Evolutionary conservation across 1,284 basidiomycete species (phyloP).

Genomic region (Volvariella surrecta): DNA sequence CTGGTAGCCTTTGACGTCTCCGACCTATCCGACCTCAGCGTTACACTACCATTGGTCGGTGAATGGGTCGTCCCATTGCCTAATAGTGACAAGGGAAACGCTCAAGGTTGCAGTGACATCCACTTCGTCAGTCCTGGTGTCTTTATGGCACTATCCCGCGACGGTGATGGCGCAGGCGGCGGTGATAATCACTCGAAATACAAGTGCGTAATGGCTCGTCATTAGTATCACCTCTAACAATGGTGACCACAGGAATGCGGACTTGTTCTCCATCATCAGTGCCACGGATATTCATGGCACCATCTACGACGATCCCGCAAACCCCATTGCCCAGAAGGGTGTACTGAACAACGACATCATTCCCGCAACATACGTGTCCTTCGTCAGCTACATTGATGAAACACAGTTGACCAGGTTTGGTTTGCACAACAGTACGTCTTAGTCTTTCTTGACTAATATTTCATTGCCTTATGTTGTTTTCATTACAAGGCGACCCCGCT

Average conservation of each 20-base stretch:
- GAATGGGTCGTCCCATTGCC: conserved; percentile 63
- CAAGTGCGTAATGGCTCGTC: conserved; percentile 37
- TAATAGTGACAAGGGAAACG: conserved; percentile 42
- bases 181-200: conserved; percentile 42
- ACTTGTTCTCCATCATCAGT: conserved; percentile 45
- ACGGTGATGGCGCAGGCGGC: conserved; percentile 54
- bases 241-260: conserved; percentile 35
- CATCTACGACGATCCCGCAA: conserved; percentile 45
- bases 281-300: conserved; percentile 59
- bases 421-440: conserved; percentile 39
- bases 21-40: conserved; percentile 15
- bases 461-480: conserved; percentile 12
- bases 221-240: too few relatives aligned
- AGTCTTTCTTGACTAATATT: not conserved
- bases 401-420: conserved; percentile 52
- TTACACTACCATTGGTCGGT: conserved; percentile 31
- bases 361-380: conserved; percentile 47
- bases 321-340: conserved; percentile 45
- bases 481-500: conserved; percentile 28
- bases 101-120: conserved; percentile 46
- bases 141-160: conserved; percentile 54
- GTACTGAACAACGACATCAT: conserved; percentile 39
- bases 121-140: conserved; percentile 41
- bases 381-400: conserved; percentile 45
- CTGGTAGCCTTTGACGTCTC: conserved; percentile 51